phyloP scores from a whole-genome alignment of 1,284 basidiomycete species.

The Stereum hirsutum region DNA sequence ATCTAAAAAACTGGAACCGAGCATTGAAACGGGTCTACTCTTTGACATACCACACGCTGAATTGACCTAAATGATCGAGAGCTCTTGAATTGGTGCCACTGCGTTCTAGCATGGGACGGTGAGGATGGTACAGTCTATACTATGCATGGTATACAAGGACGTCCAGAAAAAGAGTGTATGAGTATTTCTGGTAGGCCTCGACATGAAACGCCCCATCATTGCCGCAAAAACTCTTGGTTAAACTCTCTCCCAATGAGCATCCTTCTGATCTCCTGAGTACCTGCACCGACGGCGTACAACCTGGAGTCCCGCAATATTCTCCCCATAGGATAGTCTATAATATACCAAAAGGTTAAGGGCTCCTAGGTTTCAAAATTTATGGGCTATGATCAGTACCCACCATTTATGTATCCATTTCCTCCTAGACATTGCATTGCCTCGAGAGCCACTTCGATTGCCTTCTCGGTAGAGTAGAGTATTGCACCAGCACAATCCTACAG shows the following conservation, averaged over 20 bases:
- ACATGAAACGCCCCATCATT: too few relatives aligned
- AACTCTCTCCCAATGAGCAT: conserved; percentile 90
- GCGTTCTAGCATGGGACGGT: too few relatives aligned
- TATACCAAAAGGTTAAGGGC: background rate
- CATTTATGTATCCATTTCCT: conserved; percentile 91
- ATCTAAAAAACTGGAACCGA: too few relatives aligned
- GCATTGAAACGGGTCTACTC: too few relatives aligned
- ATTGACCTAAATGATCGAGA: too few relatives aligned
- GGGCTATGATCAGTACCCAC: too few relatives aligned
- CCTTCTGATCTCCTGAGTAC: conserved; percentile 84
- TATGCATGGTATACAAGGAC: too few relatives aligned
- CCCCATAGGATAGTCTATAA: conserved; percentile 77
- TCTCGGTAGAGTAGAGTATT: conserved; percentile 86
- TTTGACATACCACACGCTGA: too few relatives aligned
- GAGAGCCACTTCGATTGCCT: conserved; percentile 82
- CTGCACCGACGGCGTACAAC: conserved; percentile 86
- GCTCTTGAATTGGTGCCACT: too few relatives aligned
- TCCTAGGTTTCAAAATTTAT: too few relatives aligned
- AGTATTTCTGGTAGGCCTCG: too few relatives aligned
- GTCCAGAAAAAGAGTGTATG: background rate
- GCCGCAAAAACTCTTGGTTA: conserved; percentile 63
- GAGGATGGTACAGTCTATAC: too few relatives aligned
- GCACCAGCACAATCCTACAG: conserved; percentile 85
- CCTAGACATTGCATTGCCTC: conserved; percentile 90
- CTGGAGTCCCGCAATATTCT: conserved; percentile 80